These are phyloP conservation scores for Talaromyces nanjingensis DNA, from an alignment of 495 filamentous ascomycete genomes.

Conservation along the genomic window DNA sequence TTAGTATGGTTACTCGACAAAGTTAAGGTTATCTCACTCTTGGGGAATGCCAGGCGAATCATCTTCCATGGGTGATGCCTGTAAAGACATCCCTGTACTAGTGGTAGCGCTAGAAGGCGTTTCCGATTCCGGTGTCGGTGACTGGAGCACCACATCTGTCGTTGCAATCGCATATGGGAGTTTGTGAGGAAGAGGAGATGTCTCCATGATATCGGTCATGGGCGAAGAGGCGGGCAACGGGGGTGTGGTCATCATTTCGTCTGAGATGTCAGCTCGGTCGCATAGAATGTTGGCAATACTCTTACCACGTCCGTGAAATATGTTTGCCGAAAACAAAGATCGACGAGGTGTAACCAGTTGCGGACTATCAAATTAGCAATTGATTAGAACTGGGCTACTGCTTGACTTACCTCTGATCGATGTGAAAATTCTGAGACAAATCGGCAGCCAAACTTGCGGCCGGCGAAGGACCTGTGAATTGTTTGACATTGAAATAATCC, in stretches of 20 bases:
- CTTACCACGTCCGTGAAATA: slow-evolving; percentile 71
- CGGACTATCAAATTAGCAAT: slow-evolving; percentile 49
- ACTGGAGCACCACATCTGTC: slow-evolving; percentile 55
- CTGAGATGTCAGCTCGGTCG: slow-evolving; percentile 15
- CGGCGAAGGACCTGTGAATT: slow-evolving; percentile 78
- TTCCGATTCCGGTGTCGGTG: slow-evolving; percentile 53
- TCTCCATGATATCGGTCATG: slow-evolving; percentile 79
- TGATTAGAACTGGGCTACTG: background rate
- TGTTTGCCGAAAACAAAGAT: slow-evolving; percentile 80
- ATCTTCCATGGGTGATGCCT: slow-evolving; percentile 49
- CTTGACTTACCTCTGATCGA: slow-evolving; percentile 68
- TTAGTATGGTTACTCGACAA: slow-evolving; percentile 15
- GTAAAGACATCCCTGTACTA: slow-evolving; percentile 24
- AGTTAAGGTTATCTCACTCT: slow-evolving; percentile 26
- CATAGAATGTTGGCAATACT: background rate
- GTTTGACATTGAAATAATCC: slow-evolving; percentile 75
- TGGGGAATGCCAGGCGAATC: slow-evolving; percentile 21
- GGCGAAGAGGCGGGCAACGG: slow-evolving; percentile 80
- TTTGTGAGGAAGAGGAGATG: slow-evolving; percentile 92
- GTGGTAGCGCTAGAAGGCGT: slow-evolving; percentile 29
- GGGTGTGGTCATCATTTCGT: slow-evolving; percentile 72
- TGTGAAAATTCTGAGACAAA: slow-evolving; percentile 91
- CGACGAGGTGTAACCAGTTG: slow-evolving; percentile 86
- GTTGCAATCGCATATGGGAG: slow-evolving; percentile 47
- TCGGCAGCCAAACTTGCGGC: slow-evolving; percentile 85